phyloP scores from a whole-genome alignment of 306 rosid genomes.

The Cucumis sativus region DNA sequence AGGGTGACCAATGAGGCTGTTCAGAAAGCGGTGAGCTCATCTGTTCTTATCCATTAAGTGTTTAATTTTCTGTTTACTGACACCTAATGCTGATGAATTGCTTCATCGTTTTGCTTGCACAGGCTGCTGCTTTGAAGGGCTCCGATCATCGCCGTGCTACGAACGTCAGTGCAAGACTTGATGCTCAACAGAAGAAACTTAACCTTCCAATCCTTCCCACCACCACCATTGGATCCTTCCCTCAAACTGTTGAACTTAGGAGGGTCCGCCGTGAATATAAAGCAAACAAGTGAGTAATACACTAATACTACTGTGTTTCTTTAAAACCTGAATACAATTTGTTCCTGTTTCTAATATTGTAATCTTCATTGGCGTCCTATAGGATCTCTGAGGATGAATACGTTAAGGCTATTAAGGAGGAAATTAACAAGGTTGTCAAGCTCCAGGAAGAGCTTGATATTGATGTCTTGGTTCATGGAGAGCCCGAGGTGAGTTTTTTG shows the following conservation, averaged over 20 bases:
- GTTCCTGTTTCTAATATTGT: not conserved
- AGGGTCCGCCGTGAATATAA: conserved; percentile 70
- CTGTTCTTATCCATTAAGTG: not conserved
- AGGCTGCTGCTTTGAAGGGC: conserved; percentile 70
- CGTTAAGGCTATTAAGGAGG: conserved; percentile 52
- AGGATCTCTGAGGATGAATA: conserved; percentile 62
- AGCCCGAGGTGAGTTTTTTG: conserved; percentile 56
- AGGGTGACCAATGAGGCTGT: conserved; percentile 70
- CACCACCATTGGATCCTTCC: conserved; percentile 80
- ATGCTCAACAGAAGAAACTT: conserved; percentile 62
- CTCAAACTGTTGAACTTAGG: conserved; percentile 63
- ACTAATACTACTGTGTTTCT: not conserved
- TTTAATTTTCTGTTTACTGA: not conserved
- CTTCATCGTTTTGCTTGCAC: conserved; percentile 11
- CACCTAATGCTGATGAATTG: conserved; percentile 1
- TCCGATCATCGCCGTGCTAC: conserved; percentile 64
- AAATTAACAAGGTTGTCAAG: conserved; percentile 61
- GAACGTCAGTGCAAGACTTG: conserved; percentile 47
- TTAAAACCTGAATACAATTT: not conserved
- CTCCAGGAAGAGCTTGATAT: conserved; percentile 82
- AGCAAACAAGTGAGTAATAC: conserved; percentile 46
- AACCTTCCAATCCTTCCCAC: conserved; percentile 77
- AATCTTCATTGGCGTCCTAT: conserved; percentile 3
- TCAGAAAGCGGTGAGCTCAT: conserved; percentile 56
- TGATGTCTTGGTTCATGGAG: conserved; percentile 86